Conservation (phyloP, 352 stramenopile genomes). For the Pythium brachiatum region DNA sequence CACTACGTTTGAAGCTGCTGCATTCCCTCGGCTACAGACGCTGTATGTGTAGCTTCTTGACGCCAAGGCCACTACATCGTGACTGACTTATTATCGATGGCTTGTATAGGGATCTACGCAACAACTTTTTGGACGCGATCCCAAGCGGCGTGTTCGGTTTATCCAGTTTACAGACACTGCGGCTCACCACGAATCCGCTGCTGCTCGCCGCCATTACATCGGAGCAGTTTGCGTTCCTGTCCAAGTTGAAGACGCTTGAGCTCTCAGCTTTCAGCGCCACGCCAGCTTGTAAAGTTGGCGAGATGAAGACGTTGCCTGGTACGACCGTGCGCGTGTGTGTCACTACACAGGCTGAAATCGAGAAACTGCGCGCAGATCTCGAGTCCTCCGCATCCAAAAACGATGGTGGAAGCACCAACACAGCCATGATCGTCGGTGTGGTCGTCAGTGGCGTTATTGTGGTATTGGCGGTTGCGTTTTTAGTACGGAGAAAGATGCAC, state of each 20-base stretch:
- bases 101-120: slow-evolving; percentile 1
- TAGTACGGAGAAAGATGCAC: neutral
- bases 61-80: too few species aligned
- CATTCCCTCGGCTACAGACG: neutral
- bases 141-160: slow-evolving; percentile 3
- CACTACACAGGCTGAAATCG: neutral
- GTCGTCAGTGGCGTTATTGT: neutral
- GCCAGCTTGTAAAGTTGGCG: neutral
- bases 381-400: neutral
- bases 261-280: neutral
- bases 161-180: slow-evolving; percentile 1
- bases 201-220: slow-evolving; percentile 1
- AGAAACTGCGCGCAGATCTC: neutral
- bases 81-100: too few species aligned
- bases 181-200: slow-evolving; percentile 5
- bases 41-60: neutral
- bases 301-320: neutral
- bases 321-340: neutral
- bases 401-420: neutral
- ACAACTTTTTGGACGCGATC: slow-evolving; percentile 9
- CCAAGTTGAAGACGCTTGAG: slow-evolving; percentile 1
- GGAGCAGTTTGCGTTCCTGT: slow-evolving; percentile 15
- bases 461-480: neutral
- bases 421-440: neutral
- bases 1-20: neutral